Percentiles rank a stretch among this genome's conserved stretches.
phyloP scores from a whole-genome alignment of 2,329 filamentous ascomycete genomes.

The Aurifilum marmelostoma region DNA sequence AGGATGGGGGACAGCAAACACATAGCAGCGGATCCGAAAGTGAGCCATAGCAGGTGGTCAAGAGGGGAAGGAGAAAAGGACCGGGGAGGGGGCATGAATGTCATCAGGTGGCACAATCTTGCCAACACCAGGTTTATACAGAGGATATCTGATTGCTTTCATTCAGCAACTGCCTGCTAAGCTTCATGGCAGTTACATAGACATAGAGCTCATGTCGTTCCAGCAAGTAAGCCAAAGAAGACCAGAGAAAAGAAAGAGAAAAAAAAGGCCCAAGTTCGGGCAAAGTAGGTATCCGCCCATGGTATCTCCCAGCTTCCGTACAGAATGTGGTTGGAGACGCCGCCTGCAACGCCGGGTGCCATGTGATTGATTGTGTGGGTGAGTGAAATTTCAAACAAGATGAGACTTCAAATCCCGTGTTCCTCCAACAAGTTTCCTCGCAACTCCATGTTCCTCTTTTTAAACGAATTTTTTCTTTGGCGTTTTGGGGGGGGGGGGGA shows the following conservation, averaged over 20 bases:
- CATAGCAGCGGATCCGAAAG: background rate
- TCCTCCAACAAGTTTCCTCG: slow-evolving; percentile 9
- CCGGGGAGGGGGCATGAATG: background rate
- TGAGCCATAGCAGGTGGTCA: background rate
- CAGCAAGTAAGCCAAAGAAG: background rate
- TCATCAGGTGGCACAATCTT: background rate
- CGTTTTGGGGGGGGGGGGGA: slow-evolving; percentile 33
- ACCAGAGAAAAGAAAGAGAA: background rate
- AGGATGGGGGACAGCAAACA: slow-evolving; percentile 1
- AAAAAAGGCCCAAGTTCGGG: background rate
- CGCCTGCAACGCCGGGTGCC: slow-evolving; percentile 30
- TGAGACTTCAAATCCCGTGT: slow-evolving; percentile 16
- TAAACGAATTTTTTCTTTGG: slow-evolving; percentile 6
- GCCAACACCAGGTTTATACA: background rate
- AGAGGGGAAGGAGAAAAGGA: background rate
- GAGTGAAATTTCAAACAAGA: slow-evolving; percentile 16
- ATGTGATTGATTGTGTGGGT: slow-evolving; percentile 2
- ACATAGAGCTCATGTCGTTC: slow-evolving; percentile 8
- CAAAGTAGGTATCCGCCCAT: slow-evolving; percentile 12
- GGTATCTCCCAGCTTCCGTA: slow-evolving; percentile 28
- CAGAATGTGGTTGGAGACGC: slow-evolving; percentile 25
- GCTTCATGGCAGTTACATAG: slow-evolving; percentile 10
- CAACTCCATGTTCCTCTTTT: slow-evolving; percentile 23
- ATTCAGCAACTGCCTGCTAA: slow-evolving; percentile 6
- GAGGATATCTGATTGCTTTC: slow-evolving; percentile 8